These are phyloP conservation scores for Cunninghamia lanceolata DNA, from an alignment of 75 land plant genomes.

Conservation along the genomic window DNA sequence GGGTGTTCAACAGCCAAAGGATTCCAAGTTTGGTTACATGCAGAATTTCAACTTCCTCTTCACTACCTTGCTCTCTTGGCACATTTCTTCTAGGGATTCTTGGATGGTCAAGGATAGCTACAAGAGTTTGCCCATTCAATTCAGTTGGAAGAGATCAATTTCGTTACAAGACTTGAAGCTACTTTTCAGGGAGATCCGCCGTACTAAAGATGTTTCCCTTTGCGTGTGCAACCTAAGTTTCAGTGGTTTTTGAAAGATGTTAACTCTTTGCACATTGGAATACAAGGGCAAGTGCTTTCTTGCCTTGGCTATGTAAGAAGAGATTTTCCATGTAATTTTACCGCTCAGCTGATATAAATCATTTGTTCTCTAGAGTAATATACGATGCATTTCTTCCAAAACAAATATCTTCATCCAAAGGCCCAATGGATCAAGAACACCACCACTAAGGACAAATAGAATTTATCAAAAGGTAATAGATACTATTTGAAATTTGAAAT, in stretches of 20 bases:
- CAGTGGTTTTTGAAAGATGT: neutral
- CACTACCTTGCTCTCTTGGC: too few species aligned
- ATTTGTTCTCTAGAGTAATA: neutral
- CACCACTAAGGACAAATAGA: neutral
- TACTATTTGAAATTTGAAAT: neutral
- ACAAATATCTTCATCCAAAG: neutral
- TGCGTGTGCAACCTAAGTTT: neutral
- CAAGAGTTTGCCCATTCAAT: too few species aligned
- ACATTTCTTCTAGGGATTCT: too few species aligned
- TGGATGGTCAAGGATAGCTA: too few species aligned
- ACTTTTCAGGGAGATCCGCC: too few species aligned
- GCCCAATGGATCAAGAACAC: neutral
- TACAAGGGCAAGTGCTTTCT: neutral
- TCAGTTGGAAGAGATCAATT: too few species aligned
- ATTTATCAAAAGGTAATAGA: neutral
- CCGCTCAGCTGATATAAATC: neutral
- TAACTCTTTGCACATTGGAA: neutral
- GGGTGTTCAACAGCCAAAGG: too few species aligned
- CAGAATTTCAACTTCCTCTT: too few species aligned
- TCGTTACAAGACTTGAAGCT: too few species aligned
- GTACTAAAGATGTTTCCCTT: neutral
- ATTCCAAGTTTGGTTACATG: too few species aligned
- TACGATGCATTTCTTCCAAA: neutral
- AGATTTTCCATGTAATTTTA: neutral
- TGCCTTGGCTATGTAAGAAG: neutral